Conservation (phyloP, 495 filamentous ascomycete species). For the Penicillium cataractarum region DNA sequence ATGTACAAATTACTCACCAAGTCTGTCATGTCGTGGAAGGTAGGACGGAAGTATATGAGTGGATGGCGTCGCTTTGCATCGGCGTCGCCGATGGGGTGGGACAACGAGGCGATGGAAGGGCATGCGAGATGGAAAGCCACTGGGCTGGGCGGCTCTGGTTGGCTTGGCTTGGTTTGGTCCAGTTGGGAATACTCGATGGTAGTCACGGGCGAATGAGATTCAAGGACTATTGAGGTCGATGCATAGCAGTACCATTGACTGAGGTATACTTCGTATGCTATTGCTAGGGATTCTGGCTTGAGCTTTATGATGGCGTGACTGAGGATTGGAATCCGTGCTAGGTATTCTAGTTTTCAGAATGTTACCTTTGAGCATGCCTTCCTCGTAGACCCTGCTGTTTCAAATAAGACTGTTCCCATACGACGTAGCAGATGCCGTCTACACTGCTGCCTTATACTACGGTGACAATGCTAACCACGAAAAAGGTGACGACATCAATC, state of each 20-base stretch:
- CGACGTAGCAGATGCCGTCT: conserved; percentile 1
- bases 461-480: background rate
- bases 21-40: conserved; percentile 1
- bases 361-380: background rate
- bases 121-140: background rate
- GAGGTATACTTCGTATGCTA: background rate
- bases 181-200: background rate
- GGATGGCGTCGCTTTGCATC: conserved; percentile 3
- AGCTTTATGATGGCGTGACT: background rate
- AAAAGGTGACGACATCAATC: background rate
- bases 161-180: background rate
- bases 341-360: background rate
- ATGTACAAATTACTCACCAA: background rate
- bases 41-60: conserved; percentile 3
- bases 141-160: background rate
- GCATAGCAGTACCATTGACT: background rate
- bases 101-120: background rate
- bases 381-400: background rate
- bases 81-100: conserved; percentile 10
- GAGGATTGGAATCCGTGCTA: background rate
- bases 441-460: conserved; percentile 1
- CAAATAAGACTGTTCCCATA: background rate
- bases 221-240: background rate
- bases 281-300: background rate
- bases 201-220: background rate